These are phyloP conservation scores for Phytophthora syringae DNA, from an alignment of 352 stramenopile genomes.

Conservation along the genomic window DNA sequence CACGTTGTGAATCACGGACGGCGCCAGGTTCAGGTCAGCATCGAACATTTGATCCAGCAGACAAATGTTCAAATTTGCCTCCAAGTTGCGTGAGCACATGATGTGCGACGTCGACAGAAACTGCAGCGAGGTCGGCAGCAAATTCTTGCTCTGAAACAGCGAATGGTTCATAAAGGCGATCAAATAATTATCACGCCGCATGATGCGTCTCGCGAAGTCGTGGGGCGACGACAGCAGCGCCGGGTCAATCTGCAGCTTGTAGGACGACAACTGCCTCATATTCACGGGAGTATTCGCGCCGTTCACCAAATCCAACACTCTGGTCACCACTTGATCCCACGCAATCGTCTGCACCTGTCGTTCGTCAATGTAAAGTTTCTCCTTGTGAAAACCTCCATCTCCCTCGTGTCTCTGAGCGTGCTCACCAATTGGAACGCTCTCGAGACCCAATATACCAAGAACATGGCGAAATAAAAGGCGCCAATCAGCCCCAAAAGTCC, in stretches of 20 bases:
- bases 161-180: constrained; percentile 97
- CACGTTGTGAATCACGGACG: constrained; percentile 93
- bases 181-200: constrained; percentile 98
- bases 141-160: constrained; percentile 90
- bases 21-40: constrained; percentile 70
- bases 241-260: constrained; percentile 87
- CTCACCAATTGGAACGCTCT: constrained; percentile 83
- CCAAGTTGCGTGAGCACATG: constrained; percentile 91
- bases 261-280: constrained; percentile 83
- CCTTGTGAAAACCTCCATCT: constrained; percentile 93
- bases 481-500: constrained; percentile 71
- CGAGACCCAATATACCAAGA: constrained; percentile 93
- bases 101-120: constrained; percentile 79
- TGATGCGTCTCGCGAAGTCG: constrained; percentile 96
- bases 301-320: constrained; percentile 76
- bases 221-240: constrained; percentile 78
- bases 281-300: constrained; percentile 81
- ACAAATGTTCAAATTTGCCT: constrained; percentile 96
- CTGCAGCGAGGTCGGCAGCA: constrained; percentile 77
- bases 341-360: constrained; percentile 84
- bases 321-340: constrained; percentile 92
- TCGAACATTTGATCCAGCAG: constrained; percentile 98
- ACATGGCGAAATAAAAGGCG: constrained; percentile 94
- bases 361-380: constrained; percentile 90
- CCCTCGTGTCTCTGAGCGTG: constrained; percentile 85